phyloP scores from a whole-genome alignment of 176 grass and related monocot species.

The Carex pumila region DNA sequence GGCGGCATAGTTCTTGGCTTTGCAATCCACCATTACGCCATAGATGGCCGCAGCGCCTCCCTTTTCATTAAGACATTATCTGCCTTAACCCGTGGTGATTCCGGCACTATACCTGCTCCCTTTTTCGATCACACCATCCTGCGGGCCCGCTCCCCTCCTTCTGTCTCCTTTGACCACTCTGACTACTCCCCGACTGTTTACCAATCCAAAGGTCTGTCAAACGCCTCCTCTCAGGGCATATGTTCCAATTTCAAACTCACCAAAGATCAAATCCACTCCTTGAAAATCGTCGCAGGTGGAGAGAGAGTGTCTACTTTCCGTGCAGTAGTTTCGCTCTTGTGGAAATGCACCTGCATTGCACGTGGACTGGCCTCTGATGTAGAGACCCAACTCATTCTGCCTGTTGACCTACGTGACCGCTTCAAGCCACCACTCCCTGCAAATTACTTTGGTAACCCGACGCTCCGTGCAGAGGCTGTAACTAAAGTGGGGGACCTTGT shows the following conservation, averaged over 20 bases:
- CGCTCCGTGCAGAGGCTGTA: neutral
- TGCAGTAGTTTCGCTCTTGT: slow-evolving; percentile 55
- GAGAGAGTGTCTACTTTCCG: slow-evolving; percentile 58
- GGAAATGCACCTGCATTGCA: slow-evolving; percentile 66
- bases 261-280: slow-evolving; percentile 34
- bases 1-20: slow-evolving; percentile 61
- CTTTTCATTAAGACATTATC: slow-evolving; percentile 61
- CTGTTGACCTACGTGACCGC: slow-evolving; percentile 48
- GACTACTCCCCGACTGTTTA: slow-evolving; percentile 38
- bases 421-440: slow-evolving; percentile 41
- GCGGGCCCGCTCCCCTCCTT: slow-evolving; percentile 46
- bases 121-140: slow-evolving; percentile 56
- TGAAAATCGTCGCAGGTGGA: slow-evolving; percentile 32
- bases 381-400: slow-evolving; percentile 49
- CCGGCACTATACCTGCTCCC: neutral
- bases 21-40: slow-evolving; percentile 61
- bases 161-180: slow-evolving; percentile 51
- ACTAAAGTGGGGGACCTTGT: neutral
- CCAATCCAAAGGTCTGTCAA: slow-evolving; percentile 17
- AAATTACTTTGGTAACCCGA: slow-evolving; percentile 38
- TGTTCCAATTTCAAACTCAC: slow-evolving; percentile 35
- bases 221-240: slow-evolving; percentile 6
- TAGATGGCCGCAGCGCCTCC: slow-evolving; percentile 47
- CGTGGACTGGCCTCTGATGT: slow-evolving; percentile 21
- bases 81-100: slow-evolving; percentile 33